Evolutionary conservation across 2,329 filamentous ascomycete genomes (phyloP).

Genomic region (Epichloe amarillans): DNA sequence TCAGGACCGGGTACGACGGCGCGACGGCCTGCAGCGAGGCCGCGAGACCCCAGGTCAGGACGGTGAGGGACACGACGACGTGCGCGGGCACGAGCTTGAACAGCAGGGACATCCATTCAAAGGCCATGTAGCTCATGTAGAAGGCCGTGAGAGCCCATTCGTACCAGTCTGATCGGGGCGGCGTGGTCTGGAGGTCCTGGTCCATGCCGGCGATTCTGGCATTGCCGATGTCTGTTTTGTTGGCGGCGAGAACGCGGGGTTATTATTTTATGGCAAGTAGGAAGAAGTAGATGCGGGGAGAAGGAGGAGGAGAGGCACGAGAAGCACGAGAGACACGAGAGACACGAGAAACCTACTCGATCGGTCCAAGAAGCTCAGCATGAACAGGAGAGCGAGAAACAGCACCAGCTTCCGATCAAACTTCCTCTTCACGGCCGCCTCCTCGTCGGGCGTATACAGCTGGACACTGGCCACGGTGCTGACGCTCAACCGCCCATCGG

Average conservation of each 20-base stretch:
- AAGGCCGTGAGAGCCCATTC: slow-evolving; percentile 48
- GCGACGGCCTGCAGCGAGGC: slow-evolving; percentile 60
- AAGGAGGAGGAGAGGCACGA: no score
- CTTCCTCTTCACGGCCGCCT: slow-evolving; percentile 54
- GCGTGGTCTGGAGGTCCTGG: slow-evolving; percentile 40
- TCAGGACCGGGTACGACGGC: slow-evolving; percentile 47
- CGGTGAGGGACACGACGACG: slow-evolving; percentile 45
- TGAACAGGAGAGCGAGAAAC: slow-evolving; percentile 71
- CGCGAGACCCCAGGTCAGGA: slow-evolving; percentile 65
- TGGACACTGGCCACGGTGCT: slow-evolving; percentile 24
- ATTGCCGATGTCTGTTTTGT: slow-evolving; percentile 42
- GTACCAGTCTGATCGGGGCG: slow-evolving; percentile 36
- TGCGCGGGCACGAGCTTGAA: slow-evolving; percentile 49
- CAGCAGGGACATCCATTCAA: slow-evolving; percentile 52
- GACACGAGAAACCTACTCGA: slow-evolving; percentile 47
- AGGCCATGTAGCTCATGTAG: slow-evolving; percentile 49
- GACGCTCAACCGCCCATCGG: slow-evolving; percentile 8
- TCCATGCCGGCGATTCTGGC: slow-evolving; percentile 52
- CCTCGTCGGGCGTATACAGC: slow-evolving; percentile 52
- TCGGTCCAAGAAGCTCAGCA: slow-evolving; percentile 75
- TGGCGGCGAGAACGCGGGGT: not conserved
- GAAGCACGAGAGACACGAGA: not conserved
- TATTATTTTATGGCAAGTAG: no score
- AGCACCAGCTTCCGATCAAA: slow-evolving; percentile 66
- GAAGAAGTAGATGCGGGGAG: not conserved